These are phyloP conservation scores for Orbilia quercus DNA, from an alignment of 2,329 filamentous ascomycete species.

Conservation along the genomic window DNA sequence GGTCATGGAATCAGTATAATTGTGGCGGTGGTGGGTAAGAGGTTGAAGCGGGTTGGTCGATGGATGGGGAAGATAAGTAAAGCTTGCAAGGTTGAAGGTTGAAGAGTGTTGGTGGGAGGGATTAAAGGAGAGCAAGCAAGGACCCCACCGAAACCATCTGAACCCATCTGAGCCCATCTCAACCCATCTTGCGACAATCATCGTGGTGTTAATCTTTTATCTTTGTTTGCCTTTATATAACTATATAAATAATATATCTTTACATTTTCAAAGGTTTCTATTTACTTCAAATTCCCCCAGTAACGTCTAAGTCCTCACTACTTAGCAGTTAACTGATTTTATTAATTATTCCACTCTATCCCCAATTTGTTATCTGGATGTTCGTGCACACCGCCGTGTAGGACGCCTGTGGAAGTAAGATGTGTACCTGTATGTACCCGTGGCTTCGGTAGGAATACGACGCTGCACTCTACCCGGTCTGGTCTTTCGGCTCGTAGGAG, in stretches of 20 bases:
- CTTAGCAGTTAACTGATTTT: too few species aligned
- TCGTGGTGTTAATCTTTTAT: too few species aligned
- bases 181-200: too few species aligned
- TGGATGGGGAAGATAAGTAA: not conserved
- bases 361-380: too few species aligned
- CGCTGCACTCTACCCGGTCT: not conserved
- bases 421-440: not conserved
- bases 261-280: too few species aligned
- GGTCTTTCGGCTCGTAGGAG: not conserved
- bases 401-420: not conserved
- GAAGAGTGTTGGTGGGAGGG: constrained; percentile 8
- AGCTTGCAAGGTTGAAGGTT: not conserved
- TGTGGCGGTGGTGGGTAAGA: not conserved
- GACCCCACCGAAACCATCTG: constrained; percentile 15
- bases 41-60: not conserved
- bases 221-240: too few species aligned
- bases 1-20: constrained; percentile 36
- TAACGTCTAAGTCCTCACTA: too few species aligned
- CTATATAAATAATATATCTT: too few species aligned
- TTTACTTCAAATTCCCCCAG: too few species aligned
- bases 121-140: constrained; percentile 2
- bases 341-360: too few species aligned
- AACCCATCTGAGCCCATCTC: too few species aligned
- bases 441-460: not conserved
- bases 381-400: too few species aligned